Base-by-base conservation (phyloP, 768 basidiomycete genomes). In the Russula sp. region DNA sequence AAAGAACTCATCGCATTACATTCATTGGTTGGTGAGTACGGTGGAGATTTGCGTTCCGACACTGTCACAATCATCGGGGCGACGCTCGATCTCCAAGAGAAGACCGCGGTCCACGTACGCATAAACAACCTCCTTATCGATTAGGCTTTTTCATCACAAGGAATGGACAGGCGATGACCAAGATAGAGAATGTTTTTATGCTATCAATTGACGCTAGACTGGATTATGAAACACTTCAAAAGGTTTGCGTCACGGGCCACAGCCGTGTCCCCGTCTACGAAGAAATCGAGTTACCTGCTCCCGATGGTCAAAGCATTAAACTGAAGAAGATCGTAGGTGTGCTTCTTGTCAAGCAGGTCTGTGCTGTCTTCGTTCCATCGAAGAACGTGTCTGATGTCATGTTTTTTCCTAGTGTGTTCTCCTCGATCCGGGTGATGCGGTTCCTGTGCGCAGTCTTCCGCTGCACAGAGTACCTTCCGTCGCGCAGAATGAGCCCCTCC, bases 1-100 rank as follows among this genome's bases (percentile, higher is more conserved):
- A 93, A 94, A 70, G 93, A 95, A 71, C 77, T 96, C 32, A 94
- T 96, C 62, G 91, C 91, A 1, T 84, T 95, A 83, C 94, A 96
- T 66, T 86, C 85, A 2, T 83, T 82, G 0, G 80, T 80, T 37
- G 86, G 82, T 6, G 78, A 86, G 0, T 87, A 86, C 62, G 92
- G 91, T 13, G 94, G 94, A 11, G 94, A 96, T 71, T 77, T 95
- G 49, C 88, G 91, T 70, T 82, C 76, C 1, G 93, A 95, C 70
- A 95, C 93, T 0, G 89, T 94, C 55, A 86, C 86, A 1, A 94
- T 95, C 72, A 93, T 94, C 44, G 91, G 92, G 18, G 90, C 89
- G 0, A 91, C 91, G 0, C 82, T 96, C 27, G 93, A 94, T 71
- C 74, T 96, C 14, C 93, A 95, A 71, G 89, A 89, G 69, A 95